Base-by-base conservation (phyloP, 1,284 basidiomycete genomes). In the Pulchroboletus neoregius region DNA sequence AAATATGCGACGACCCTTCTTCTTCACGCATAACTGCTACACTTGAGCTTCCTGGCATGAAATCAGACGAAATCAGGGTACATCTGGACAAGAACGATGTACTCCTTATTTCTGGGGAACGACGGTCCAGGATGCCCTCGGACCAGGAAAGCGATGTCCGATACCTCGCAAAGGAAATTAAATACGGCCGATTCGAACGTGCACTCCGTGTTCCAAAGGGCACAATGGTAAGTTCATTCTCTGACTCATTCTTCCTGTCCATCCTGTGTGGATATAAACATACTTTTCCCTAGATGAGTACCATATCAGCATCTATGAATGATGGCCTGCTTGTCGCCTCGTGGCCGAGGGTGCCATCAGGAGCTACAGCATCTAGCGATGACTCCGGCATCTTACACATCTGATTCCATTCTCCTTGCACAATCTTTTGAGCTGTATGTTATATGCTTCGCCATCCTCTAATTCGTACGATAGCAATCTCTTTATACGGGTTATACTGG, bases 301-400 rank as follows among this genome's bases (percentile, higher is more conserved):
- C 63, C 12, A 63, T 68, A 49, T 68, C 63, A 3, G 63, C 63
- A 4, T 51, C 63, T 4, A 63, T 68, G 65, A 66, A 57, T 26
- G 66, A 68, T 41, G 63, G 63, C 1, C 35, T 65, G 1, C 56
- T 65, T 3, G 30, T 63, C 1, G 22, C 68, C 20, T 66, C 63
- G 4, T 65, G 63, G 63, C 63, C 63, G 2, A 54, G 51, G 27
- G 27, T 36, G 3, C 51, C 65, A 16, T 33, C 54, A 0, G 58
- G 58, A 30, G 34, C 51, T 31, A 58, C 48, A 50, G 43, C 53
- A 43, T 40, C 56, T 5, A 39, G 0, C 5, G 20, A 43, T 43
- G 50, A 56, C 31, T 44, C 58, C 26, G 7, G 40, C 18, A 3
- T 11, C 11, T 24, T 34, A 5, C 22, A 30, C 9, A 18, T 35